These are phyloP conservation scores for Hanseniaspora gamundiae DNA, from an alignment of 1,139 yeast genomes.

Conservation along the genomic window DNA sequence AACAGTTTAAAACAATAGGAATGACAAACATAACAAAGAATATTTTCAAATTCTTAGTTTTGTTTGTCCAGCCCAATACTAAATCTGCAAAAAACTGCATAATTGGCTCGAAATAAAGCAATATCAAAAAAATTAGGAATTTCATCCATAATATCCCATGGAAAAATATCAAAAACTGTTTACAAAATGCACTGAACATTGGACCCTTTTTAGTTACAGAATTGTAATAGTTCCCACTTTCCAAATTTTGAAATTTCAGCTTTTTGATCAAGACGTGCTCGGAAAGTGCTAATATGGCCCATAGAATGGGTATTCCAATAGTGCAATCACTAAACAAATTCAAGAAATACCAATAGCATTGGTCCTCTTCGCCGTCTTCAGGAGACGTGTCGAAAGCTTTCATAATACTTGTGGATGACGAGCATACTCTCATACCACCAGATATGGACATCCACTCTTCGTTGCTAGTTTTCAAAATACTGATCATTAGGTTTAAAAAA, in stretches of 20 bases:
- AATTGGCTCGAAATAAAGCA: slow-evolving; percentile 25
- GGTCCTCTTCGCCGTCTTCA: slow-evolving; percentile 34
- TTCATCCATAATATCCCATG: slow-evolving; percentile 10
- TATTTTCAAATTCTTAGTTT: slow-evolving; percentile 71
- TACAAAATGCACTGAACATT: slow-evolving; percentile 46
- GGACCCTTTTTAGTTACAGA: slow-evolving; percentile 38
- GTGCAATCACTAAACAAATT: slow-evolving; percentile 86
- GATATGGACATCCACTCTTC: slow-evolving; percentile 1
- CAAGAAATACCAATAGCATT: slow-evolving; percentile 87
- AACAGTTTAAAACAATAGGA: slow-evolving; percentile 68
- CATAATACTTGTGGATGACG: slow-evolving; percentile 7
- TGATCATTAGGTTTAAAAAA: slow-evolving; percentile 59
- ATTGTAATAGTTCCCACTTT: slow-evolving; percentile 60
- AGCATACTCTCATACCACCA: slow-evolving; percentile 1
- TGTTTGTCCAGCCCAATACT: slow-evolving; percentile 65
- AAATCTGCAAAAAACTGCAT: slow-evolving; percentile 39
- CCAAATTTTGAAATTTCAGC: slow-evolving; percentile 42
- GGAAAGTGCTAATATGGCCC: slow-evolving; percentile 35
- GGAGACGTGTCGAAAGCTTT: slow-evolving; percentile 9
- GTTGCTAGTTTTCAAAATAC: slow-evolving; percentile 37
- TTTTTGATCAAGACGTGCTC: slow-evolving; percentile 36
- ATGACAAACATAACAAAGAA: slow-evolving; percentile 76
- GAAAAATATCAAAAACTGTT: slow-evolving; percentile 63
- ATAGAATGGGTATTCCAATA: slow-evolving; percentile 81
- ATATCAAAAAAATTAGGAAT: slow-evolving; percentile 4